Percentiles rank a stretch among this genome's conserved stretches.
These are phyloP conservation scores for Fagopyrum esculentum DNA, from an alignment of 148 eudicot genomes.

Conservation along the genomic window DNA sequence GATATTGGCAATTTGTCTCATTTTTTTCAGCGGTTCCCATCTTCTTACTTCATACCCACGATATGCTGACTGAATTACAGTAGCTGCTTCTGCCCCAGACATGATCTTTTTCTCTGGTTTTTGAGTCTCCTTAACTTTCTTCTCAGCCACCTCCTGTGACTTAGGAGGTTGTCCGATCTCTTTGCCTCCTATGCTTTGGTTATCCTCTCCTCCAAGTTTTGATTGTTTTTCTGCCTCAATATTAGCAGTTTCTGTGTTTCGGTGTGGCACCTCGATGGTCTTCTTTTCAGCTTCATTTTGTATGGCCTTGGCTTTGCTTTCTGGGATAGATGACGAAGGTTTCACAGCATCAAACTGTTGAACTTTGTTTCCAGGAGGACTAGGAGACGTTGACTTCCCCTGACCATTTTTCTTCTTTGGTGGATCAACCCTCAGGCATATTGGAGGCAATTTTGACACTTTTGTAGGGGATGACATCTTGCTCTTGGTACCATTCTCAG, in stretches of 20 bases:
- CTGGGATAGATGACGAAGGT: not conserved
- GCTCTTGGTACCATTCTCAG: slow-evolving; percentile 16
- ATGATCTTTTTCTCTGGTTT: slow-evolving; percentile 19
- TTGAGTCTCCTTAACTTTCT: not conserved
- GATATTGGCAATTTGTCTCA: slow-evolving; percentile 48
- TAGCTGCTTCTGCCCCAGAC: slow-evolving; percentile 61
- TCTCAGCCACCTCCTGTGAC: slow-evolving; percentile 4
- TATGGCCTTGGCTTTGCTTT: not conserved
- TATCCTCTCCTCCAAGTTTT: not conserved
- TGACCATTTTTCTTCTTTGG: slow-evolving; percentile 35
- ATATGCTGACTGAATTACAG: slow-evolving; percentile 50
- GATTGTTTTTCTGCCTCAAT: not conserved
- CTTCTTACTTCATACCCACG: slow-evolving; percentile 67
- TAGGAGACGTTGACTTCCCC: slow-evolving; percentile 40
- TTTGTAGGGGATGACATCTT: slow-evolving; percentile 31
- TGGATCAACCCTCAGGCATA: slow-evolving; percentile 65
- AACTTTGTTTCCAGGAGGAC: slow-evolving; percentile 36
- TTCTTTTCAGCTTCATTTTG: not conserved
- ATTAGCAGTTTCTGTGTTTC: not conserved
- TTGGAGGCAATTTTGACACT: slow-evolving; percentile 52
- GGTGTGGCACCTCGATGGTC: not conserved
- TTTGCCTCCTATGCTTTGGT: not conserved
- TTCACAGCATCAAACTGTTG: slow-evolving; percentile 5
- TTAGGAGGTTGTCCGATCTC: not conserved
- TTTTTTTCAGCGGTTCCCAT: slow-evolving; percentile 57